phyloP scores from a whole-genome alignment of 345 rosid genomes.

The Pistacia integerrima region DNA sequence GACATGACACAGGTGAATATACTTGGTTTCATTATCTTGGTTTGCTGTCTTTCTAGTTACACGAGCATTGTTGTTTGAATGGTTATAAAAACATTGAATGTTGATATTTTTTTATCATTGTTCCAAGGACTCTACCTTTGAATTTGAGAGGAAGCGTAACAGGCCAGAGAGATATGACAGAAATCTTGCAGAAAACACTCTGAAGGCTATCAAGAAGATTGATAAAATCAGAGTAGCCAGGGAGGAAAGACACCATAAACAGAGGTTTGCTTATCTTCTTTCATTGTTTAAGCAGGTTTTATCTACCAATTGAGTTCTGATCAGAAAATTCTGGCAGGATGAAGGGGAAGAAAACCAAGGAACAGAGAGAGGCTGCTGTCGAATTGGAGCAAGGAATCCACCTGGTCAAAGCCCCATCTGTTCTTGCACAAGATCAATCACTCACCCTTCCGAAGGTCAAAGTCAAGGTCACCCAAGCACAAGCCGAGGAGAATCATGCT shows the following conservation, averaged over 20 bases:
- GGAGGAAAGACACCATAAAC: constrained; percentile 47
- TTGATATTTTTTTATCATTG: constrained; percentile 5
- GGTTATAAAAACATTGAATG: background rate
- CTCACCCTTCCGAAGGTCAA: constrained; percentile 56
- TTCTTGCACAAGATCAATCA: constrained; percentile 35
- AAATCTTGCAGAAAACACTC: constrained; percentile 64
- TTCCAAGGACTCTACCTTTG: constrained; percentile 78
- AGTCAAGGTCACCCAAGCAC: constrained; percentile 46
- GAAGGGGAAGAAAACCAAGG: constrained; percentile 49
- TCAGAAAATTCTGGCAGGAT: constrained; percentile 46
- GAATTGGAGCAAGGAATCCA: constrained; percentile 54
- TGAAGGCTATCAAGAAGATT: constrained; percentile 91
- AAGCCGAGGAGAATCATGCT: constrained; percentile 51
- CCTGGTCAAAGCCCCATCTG: constrained; percentile 57
- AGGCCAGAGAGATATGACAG: constrained; percentile 97
- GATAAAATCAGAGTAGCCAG: constrained; percentile 66
- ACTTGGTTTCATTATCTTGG: background rate
- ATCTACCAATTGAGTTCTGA: background rate
- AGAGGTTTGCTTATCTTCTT: constrained; percentile 45
- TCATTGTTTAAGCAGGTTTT: background rate
- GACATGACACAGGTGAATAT: constrained; percentile 90
- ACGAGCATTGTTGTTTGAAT: background rate
- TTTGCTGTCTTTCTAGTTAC: background rate
- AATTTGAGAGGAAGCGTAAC: constrained; percentile 94
- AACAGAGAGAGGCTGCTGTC: constrained; percentile 33